Base-by-base conservation (phyloP, 1,284 basidiomycete genomes). In the Wallemia ichthyophaga region DNA sequence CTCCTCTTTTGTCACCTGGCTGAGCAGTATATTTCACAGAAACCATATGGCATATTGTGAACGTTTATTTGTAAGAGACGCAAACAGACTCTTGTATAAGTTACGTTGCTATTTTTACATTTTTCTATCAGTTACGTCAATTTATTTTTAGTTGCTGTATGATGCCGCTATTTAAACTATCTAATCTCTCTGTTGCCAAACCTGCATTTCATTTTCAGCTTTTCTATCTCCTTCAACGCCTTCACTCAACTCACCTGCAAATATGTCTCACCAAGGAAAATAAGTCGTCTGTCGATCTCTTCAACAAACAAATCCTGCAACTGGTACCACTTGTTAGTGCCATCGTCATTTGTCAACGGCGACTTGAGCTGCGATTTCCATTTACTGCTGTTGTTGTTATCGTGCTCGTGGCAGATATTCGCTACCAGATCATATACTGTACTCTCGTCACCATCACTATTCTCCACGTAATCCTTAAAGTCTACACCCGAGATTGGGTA, bases 221-320 rank as follows among this genome's bases (percentile, higher is more conserved):
- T 15, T 21, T 48, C 5, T 15, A 11, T 48, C 11, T 48, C n/a
- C 37, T 48, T 7, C 7, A 7, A 31, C 28, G 28, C 17, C 28
- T 31, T 17, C n/a, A 17, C 17, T 31, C 31, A 27, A 63, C 67
- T 60, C 59, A 87, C 88, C 77, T 96, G 94, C 57, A 99, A 73
- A 57, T 94, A 84, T 25, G 85, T 88, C 70, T 98, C 94, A 26
- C 91, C 92, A 32, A 99, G 74, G 69, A 96, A 92, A 62, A 99
- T 91, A 86, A 99, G 91, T 67, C 95, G 89, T 69, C 83, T 85
- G 62, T 91, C 77, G 28, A 88, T 85, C 67, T 95, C 87, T 66
- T 92, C 85, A 7, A 99, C 91, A 61, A 94, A 84, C 61, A 98
- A 75, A 72, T 99, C 94, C 70, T 98, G 91, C 61, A 96, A 84